Evolutionary conservation across 2,329 filamentous ascomycete genomes (phyloP).

Genomic region (Cadophora malorum): DNA sequence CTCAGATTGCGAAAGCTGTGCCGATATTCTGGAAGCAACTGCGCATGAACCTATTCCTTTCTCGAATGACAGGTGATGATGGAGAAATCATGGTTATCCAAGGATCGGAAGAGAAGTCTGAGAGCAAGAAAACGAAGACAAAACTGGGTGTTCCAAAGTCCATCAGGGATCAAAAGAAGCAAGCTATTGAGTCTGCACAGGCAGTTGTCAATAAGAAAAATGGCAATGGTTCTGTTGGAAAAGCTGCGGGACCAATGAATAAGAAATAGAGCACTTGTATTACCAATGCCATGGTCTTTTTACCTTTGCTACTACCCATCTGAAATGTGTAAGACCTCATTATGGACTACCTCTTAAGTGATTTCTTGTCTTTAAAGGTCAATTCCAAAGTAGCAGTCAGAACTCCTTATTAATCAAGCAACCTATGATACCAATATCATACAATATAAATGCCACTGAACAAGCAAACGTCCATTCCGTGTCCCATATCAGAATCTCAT

Average conservation of each 20-base stretch:
- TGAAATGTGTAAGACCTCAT: too few species aligned
- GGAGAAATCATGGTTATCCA: conserved; percentile 1
- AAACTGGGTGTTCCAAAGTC: conserved; percentile 15
- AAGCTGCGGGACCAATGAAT: neutral
- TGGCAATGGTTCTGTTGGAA: conserved; percentile 12
- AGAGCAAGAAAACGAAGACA: neutral
- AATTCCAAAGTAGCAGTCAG: too few species aligned
- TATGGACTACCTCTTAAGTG: too few species aligned
- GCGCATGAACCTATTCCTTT: neutral
- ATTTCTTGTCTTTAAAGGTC: too few species aligned
- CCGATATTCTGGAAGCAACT: neutral
- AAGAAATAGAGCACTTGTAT: neutral
- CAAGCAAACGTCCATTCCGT: neutral
- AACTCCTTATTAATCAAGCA: neutral
- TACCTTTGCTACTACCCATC: neutral
- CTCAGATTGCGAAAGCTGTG: neutral
- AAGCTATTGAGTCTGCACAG: neutral
- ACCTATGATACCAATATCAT: neutral
- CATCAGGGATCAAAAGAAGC: neutral
- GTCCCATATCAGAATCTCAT: neutral
- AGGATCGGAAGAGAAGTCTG: neutral
- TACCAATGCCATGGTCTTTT: neutral
- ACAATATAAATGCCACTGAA: neutral
- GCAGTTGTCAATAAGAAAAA: neutral
- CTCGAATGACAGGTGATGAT: neutral